Conservation (phyloP, 768 basidiomycete genomes). For the Kwoniella mangroviensis region DNA sequence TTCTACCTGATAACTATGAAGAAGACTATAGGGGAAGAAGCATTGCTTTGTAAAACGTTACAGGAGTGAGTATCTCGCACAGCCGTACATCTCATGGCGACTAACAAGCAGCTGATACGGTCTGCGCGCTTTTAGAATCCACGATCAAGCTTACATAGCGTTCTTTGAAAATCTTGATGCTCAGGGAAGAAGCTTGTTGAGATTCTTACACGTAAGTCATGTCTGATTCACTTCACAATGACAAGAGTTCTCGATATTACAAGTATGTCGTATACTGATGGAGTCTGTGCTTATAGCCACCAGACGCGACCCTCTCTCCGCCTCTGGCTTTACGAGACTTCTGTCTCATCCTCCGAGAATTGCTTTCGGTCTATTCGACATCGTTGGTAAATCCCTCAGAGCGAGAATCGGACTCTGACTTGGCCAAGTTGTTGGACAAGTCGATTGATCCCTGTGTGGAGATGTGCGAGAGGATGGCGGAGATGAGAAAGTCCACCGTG, state of each 20-base stretch:
- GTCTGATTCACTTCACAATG: not conserved
- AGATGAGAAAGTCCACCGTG: slow-evolving; percentile 55
- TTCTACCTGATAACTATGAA: slow-evolving; percentile 94
- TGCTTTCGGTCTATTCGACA: slow-evolving; percentile 85
- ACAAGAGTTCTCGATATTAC: slow-evolving; percentile 57
- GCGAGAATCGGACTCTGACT: slow-evolving; percentile 60
- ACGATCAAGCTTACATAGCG: slow-evolving; percentile 75
- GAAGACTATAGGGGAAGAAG: slow-evolving; percentile 83
- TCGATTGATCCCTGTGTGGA: slow-evolving; percentile 83
- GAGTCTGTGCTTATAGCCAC: slow-evolving; percentile 45
- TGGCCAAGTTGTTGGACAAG: slow-evolving; percentile 76
- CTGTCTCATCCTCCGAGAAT: slow-evolving; percentile 79
- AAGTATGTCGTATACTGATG: not conserved
- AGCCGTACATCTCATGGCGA: too few relatives aligned
- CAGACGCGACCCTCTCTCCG: slow-evolving; percentile 72
- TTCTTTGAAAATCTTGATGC: slow-evolving; percentile 88
- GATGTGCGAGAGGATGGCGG: slow-evolving; percentile 71
- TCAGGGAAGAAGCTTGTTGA: slow-evolving; percentile 69
- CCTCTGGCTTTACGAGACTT: slow-evolving; percentile 81
- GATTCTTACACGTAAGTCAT: slow-evolving; percentile 61
- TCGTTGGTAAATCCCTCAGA: slow-evolving; percentile 75
- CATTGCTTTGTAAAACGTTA: slow-evolving; percentile 74
- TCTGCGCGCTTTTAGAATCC: slow-evolving; percentile 64
- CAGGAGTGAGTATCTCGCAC: slow-evolving; percentile 67
- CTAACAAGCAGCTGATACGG: too few relatives aligned